Conservation (phyloP, 805 yeast genomes). For the Scheffersomyces stipitis region DNA sequence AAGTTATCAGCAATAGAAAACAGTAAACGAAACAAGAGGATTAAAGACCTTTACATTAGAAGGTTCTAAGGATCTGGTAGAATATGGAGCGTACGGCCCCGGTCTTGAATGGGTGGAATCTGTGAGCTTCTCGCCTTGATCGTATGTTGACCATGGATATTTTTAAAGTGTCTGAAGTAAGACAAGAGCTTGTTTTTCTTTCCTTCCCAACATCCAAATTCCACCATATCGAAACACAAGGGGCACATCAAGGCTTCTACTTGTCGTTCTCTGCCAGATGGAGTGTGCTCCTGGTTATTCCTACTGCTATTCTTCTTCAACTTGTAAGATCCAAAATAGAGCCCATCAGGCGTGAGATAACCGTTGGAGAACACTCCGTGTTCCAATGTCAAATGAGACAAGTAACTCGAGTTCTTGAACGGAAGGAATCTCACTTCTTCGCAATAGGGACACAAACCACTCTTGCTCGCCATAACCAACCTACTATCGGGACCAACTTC, state of each 20-base stretch:
- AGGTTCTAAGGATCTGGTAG: too few relatives aligned
- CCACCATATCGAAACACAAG: slow-evolving; percentile 23
- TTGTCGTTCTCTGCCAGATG: too few relatives aligned
- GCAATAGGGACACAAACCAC: slow-evolving; percentile 36
- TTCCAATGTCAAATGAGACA: slow-evolving; percentile 33
- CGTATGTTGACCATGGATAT: slow-evolving; percentile 8
- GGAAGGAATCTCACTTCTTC: slow-evolving; percentile 28
- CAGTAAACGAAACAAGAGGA: too few relatives aligned
- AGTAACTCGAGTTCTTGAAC: slow-evolving; percentile 32
- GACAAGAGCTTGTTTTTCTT: slow-evolving; percentile 26
- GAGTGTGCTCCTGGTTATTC: too few relatives aligned
- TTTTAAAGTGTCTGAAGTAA: slow-evolving; percentile 31
- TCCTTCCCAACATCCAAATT: slow-evolving; percentile 29
- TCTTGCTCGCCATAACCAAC: slow-evolving; percentile 22
- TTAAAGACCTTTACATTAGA: too few relatives aligned
- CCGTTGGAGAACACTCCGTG: slow-evolving; percentile 35
- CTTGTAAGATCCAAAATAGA: slow-evolving; percentile 26
- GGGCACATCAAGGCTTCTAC: slow-evolving; percentile 29
- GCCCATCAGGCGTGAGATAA: slow-evolving; percentile 30
- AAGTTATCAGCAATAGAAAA: too few relatives aligned
- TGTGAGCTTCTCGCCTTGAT: slow-evolving; percentile 1
- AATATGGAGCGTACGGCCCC: slow-evolving; percentile 9
- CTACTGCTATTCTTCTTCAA: slow-evolving; percentile 15
- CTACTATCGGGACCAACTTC: slow-evolving; percentile 22
- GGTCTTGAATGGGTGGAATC: slow-evolving; percentile 4